Evolutionary conservation across 2,329 filamentous ascomycete genomes (phyloP).

Genomic region (Clonostachys chloroleuca): DNA sequence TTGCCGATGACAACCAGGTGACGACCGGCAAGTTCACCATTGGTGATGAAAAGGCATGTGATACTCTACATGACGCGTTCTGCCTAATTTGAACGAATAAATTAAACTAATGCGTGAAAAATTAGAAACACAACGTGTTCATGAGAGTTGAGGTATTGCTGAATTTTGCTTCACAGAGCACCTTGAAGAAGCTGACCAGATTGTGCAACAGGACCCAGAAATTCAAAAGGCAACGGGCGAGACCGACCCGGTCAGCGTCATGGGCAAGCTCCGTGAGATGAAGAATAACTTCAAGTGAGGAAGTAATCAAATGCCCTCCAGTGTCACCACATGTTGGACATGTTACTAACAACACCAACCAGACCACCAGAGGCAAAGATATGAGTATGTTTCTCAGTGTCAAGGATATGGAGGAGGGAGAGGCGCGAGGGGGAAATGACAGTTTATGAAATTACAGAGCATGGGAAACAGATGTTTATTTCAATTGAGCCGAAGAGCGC

Average conservation of each 20-base stretch:
- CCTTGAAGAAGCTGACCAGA: not conserved
- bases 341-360: too few relatives aligned
- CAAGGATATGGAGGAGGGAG: too few relatives aligned
- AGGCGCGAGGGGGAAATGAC: too few relatives aligned
- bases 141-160: constrained; percentile 75
- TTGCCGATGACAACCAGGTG: constrained; percentile 74
- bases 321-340: too few relatives aligned
- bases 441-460: too few relatives aligned
- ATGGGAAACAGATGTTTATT: too few relatives aligned
- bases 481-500: too few relatives aligned
- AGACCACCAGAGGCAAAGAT: too few relatives aligned
- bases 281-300: constrained; percentile 74
- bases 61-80: not conserved
- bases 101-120: constrained; percentile 2
- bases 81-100: not conserved
- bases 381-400: too few relatives aligned
- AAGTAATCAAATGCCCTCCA: constrained; percentile 3
- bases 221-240: constrained; percentile 82
- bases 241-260: constrained; percentile 76
- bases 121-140: constrained; percentile 87
- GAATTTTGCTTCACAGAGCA: not conserved
- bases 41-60: constrained; percentile 83
- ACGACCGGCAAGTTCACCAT: constrained; percentile 97
- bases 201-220: constrained; percentile 59
- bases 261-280: constrained; percentile 82